phyloP scores from a whole-genome alignment of 73 alveolate genomes.

The Paramecium biaurelia region DNA sequence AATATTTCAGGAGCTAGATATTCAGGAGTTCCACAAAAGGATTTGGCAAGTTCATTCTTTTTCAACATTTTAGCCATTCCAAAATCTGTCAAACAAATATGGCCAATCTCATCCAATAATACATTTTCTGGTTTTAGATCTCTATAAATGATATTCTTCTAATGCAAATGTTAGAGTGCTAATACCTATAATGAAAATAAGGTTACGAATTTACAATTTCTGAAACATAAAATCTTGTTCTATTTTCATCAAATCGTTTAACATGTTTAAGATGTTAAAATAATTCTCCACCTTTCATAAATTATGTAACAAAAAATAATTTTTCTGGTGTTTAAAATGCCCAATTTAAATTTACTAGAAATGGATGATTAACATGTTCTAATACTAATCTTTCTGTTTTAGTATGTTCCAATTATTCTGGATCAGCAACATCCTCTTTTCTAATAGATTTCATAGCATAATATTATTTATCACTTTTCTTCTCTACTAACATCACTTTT shows the following conservation, averaged over 20 bases:
- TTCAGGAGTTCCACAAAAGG: constrained; percentile 85
- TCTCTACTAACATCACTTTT: constrained; percentile 79
- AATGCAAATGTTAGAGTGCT: constrained; percentile 80
- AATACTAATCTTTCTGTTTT: constrained; percentile 87
- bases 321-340: constrained; percentile 84
- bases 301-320: constrained; percentile 88
- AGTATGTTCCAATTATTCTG: constrained; percentile 88
- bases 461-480: constrained; percentile 63
- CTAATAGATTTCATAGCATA: constrained; percentile 84
- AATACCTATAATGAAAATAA: constrained; percentile 29
- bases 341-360: constrained; percentile 78
- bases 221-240: constrained; percentile 81
- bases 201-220: constrained; percentile 56
- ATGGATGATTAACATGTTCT: constrained; percentile 91
- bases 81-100: constrained; percentile 83
- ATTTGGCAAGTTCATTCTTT: constrained; percentile 71
- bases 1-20: constrained; percentile 85
- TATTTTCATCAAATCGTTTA: constrained; percentile 71
- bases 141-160: constrained; percentile 74
- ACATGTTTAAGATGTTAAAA: constrained; percentile 78
- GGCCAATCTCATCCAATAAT: constrained; percentile 81
- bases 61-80: constrained; percentile 81
- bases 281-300: constrained; percentile 87
- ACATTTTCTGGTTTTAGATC: constrained; percentile 88
- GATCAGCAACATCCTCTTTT: constrained; percentile 87